Percentiles rank a stretch among this genome's conserved stretches.
Conservation (phyloP, 495 filamentous ascomycete genomes). For the Trichoderma reesei region DNA sequence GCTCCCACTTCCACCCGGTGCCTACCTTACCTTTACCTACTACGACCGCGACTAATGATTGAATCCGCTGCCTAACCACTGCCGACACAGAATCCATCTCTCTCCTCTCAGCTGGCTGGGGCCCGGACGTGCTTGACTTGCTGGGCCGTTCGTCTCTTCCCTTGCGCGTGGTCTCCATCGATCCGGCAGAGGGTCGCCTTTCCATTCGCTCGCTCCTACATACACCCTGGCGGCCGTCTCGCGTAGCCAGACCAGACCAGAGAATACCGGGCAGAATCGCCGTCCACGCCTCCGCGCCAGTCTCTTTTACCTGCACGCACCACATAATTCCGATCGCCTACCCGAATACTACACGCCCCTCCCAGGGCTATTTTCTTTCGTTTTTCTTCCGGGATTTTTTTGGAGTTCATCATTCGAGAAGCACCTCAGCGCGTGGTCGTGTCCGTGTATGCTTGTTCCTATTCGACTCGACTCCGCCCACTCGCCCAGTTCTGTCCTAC, state of each 20-base stretch:
- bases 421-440: not conserved
- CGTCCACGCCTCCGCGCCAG: not conserved
- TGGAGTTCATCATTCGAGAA: constrained; percentile 2
- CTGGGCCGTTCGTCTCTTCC: not conserved
- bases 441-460: not conserved
- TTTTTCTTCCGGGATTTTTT: not conserved
- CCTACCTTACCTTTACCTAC: not conserved
- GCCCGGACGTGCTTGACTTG: not conserved
- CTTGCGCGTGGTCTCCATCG: not conserved
- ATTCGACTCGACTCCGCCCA: not conserved
- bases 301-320: not conserved
- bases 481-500: not conserved
- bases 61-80: not conserved
- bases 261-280: not conserved
- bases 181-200: not conserved
- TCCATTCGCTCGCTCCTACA: not conserved
- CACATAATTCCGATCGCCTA: constrained; percentile 2
- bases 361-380: not conserved
- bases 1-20: not conserved
- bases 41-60: constrained; percentile 2
- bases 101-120: constrained; percentile 1
- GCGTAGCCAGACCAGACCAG: not conserved
- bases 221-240: constrained; percentile 2
- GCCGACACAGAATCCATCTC: not conserved
- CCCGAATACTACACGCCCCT: not conserved